Evolutionary conservation across 176 grass and related monocot species (phyloP), one percentile per base, ranked within the genome.

Genomic region (Lolium rigidum): DNA sequence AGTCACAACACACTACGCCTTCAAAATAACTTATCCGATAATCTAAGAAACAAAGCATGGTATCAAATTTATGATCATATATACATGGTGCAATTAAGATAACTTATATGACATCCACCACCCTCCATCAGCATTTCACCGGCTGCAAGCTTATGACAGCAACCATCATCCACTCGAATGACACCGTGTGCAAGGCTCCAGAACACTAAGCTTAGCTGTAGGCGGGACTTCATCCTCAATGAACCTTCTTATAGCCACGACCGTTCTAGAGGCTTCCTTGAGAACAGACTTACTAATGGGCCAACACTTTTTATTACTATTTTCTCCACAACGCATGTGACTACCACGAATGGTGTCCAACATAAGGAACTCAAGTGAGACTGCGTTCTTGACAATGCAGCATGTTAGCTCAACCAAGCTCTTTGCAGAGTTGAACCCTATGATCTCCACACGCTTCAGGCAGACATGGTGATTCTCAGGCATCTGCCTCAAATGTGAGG

Each of bases 371-470:
- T 2, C 2, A 22, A 70, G 65, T 10, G 65, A 51, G 7, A 4
- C 0, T 16, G 80, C 65, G 5, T 41, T 70, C 6, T 39, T 2
- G 38, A 70, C 3, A 70, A 70, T 82, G 26, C 41, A 28, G n/a
- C 12, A 25, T 41, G 49, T 25, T 39, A 82, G 21, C 54, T 82
- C 80, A 70, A 70, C 35, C 26, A 68, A 7, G 63, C 63, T 69
- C 80, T 55, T 70, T 15, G 47, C 17, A 38, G 80, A 69, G 48
- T 6, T 15, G 16, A 82, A 82, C 4, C 65, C 49, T 3, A 9
- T 43, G 0, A 82, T 43, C 6, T 2, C 41, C 31, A 82, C 28
- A 15, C 41, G n/a, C 65, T 82, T 82, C 18, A 82, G 18, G 37
- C 55, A 56, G 49, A 15, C 7, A 43, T 25, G 49, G 0, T 3